Conservation (phyloP, 345 rosid species). For the Hibiscus mutabilis region DNA sequence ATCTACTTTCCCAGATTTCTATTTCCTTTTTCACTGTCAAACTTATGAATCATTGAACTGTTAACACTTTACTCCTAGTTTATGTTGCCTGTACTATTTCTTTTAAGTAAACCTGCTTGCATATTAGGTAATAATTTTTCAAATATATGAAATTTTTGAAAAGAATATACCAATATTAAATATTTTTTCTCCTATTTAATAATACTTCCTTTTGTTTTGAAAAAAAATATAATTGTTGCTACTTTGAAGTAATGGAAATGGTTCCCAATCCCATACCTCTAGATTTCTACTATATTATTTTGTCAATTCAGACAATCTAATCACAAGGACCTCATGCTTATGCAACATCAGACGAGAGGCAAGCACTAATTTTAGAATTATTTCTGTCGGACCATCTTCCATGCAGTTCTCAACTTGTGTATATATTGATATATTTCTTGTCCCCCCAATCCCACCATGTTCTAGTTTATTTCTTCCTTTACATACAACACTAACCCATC, state of each 20-base stretch:
- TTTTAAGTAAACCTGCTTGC: too few relatives aligned
- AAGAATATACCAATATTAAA: not conserved
- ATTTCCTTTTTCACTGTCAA: slow-evolving; percentile 2
- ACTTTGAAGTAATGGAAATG: too few relatives aligned
- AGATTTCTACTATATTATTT: not conserved
- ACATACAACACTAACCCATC: slow-evolving; percentile 19
- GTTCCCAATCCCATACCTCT: not conserved
- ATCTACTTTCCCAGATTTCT: slow-evolving; percentile 6
- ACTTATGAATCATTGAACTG: not conserved
- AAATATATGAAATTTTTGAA: not conserved
- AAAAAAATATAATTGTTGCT: too few relatives aligned
- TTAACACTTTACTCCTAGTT: too few relatives aligned
- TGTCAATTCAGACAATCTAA: slow-evolving; percentile 22
- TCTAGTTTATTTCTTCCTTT: slow-evolving; percentile 23
- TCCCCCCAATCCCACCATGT: slow-evolving; percentile 28
- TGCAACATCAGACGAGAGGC: slow-evolving; percentile 28
- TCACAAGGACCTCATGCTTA: slow-evolving; percentile 16
- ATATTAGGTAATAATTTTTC: not conserved
- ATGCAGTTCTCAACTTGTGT: not conserved
- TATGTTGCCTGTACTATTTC: too few relatives aligned
- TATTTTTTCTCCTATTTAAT: too few relatives aligned
- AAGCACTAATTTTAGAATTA: slow-evolving; percentile 19
- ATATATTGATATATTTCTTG: not conserved
- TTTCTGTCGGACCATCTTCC: slow-evolving; percentile 9
- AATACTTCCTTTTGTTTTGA: too few relatives aligned